Base-by-base conservation (phyloP, 176 grass and related monocot genomes). In the Oryza meridionalis region DNA sequence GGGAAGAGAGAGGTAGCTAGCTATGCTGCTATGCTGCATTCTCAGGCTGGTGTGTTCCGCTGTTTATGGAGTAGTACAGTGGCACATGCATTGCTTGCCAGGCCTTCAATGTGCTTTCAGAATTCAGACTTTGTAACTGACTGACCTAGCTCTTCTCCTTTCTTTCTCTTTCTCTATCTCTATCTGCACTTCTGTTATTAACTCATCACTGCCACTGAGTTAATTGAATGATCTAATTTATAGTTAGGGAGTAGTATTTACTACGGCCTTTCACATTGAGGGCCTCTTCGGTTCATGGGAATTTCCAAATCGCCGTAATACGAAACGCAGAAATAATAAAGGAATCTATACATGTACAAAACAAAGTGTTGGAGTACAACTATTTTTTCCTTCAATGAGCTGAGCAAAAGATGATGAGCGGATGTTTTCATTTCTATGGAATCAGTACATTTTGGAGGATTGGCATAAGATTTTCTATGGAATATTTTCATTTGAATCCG, bases 41-140 rank as follows among this genome's bases (percentile, higher is more conserved):
- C 44, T 43, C 53, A 73, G 55, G 26, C 27, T 16, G 40, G 26
- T 38, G 46, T 27, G 32, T 59, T 85, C 25, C 27, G 49, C 71
- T n/a, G 81, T 45, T 46, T 8, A 17, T 26, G 59, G 19, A 62
- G 66, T 63, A 62, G 65, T 63, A 71, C 83, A 71, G 51, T 45
- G 21, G 74, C 83, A 85, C 83, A 85, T 85, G 75, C 51, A 69
- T 24, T 15, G 31, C 51, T 37, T 78, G 19, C 50, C 51, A 85
- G 83, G 75, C 50, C 67, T 71, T 85, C 66, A 85, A 85, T 85
- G 51, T 72, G 24, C 12, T 35, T 47, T 47, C 29, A 31, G 29
- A 31, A 31, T 31, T 33, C 77, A 55, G 73, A 43, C 70, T 81
- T 73, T 81, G 27, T 21, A 77, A 45, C 25, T 11, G 26, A 35